Percentiles rank a stretch among this genome's conserved stretches.
Conservation (phyloP, 208 protist species). For the Porcisia hertigi region DNA sequence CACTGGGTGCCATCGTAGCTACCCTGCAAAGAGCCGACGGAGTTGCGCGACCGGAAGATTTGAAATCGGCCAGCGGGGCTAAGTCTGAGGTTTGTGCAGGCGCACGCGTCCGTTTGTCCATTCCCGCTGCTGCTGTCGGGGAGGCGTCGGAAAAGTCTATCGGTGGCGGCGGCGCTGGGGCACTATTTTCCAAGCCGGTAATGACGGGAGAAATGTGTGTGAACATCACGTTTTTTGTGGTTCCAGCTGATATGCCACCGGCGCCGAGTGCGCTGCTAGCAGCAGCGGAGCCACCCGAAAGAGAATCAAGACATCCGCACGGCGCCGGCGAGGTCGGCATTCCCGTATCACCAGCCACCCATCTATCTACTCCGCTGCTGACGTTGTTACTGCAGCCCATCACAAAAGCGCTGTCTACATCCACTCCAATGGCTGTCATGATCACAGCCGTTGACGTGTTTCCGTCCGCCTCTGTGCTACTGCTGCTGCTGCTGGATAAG, state of each 20-base stretch:
- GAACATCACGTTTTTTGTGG: too few relatives aligned
- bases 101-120: too few relatives aligned
- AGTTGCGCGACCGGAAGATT: neutral
- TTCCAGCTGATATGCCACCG: neutral
- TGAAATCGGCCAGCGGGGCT: too few relatives aligned
- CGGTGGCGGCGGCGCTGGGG: conserved; percentile 16
- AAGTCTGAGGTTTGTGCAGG: too few relatives aligned
- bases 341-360: neutral
- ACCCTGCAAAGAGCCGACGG: neutral
- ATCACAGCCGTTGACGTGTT: neutral
- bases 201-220: neutral
- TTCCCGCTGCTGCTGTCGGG: neutral
- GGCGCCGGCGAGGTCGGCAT: conserved; percentile 15
- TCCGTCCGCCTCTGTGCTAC: neutral
- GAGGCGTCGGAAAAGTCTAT: conserved; percentile 20
- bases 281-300: neutral
- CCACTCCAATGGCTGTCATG: neutral
- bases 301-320: conserved; percentile 11
- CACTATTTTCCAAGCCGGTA: neutral
- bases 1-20: neutral
- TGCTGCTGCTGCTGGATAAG: conserved; percentile 28
- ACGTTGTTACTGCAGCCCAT: neutral
- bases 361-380: neutral
- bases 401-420: neutral
- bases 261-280: neutral